phyloP scores from a whole-genome alignment of 2,329 filamentous ascomycete species.

The Diaporthe nobilis region DNA sequence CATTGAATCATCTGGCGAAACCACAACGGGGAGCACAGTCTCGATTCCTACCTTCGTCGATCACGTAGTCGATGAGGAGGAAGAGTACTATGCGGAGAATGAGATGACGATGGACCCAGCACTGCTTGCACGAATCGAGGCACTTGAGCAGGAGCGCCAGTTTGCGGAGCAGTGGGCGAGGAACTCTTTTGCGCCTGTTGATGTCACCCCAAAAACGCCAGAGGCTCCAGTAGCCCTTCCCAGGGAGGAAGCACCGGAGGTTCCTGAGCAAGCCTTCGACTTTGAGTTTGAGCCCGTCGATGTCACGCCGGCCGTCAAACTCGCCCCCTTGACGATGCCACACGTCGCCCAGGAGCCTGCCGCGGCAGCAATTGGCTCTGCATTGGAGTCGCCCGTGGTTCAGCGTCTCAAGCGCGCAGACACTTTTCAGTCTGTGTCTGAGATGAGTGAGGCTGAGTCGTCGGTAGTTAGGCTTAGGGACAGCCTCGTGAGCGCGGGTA shows the following conservation, averaged over 20 bases:
- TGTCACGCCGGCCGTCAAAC: neutral
- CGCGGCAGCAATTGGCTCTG: neutral
- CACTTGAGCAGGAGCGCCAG: conserved; percentile 50
- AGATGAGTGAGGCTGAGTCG: conserved; percentile 16
- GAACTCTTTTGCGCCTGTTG: conserved; percentile 26
- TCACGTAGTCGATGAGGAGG: neutral
- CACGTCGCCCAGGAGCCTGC: neutral
- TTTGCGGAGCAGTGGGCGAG: conserved; percentile 47
- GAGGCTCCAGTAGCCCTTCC: neutral
- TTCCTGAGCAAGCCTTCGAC: conserved; percentile 29
- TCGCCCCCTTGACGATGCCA: neutral
- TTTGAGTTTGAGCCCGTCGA: conserved; percentile 24
- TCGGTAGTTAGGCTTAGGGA: conserved; percentile 30
- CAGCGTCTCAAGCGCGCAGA: conserved; percentile 29
- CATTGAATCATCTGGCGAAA: neutral
- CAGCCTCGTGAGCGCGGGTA: conserved; percentile 21
- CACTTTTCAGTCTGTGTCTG: conserved; percentile 25
- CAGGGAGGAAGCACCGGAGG: neutral
- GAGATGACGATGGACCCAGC: conserved; percentile 29
- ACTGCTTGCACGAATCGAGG: conserved; percentile 51
- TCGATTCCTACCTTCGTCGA: neutral
- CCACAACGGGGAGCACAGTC: neutral
- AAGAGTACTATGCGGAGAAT: neutral
- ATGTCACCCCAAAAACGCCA: neutral
- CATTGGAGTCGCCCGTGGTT: neutral